These are phyloP conservation scores for Hibiscus tridactylites DNA, from an alignment of 345 rosid genomes.

Conservation along the genomic window DNA sequence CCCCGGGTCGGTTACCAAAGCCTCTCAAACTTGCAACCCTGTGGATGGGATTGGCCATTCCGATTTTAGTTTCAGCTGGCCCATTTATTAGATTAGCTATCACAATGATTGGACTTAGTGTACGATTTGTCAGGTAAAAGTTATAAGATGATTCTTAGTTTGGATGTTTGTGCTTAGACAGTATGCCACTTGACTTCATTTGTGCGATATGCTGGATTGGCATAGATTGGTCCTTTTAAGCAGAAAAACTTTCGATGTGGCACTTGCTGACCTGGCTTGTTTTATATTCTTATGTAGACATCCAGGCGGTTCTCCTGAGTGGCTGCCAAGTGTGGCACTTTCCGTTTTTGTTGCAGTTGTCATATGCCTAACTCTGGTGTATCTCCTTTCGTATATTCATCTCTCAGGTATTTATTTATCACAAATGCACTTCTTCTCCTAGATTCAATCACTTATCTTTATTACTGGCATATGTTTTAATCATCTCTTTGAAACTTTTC, in stretches of 20 bases:
- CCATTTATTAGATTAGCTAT: constrained; percentile 45
- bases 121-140: constrained; percentile 74
- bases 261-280: background rate
- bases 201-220: too few species aligned
- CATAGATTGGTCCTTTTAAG: background rate
- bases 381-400: constrained; percentile 81
- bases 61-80: constrained; percentile 70
- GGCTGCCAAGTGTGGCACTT: constrained; percentile 58
- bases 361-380: constrained; percentile 62
- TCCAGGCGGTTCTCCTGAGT: constrained; percentile 81
- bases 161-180: background rate
- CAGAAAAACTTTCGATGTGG: background rate
- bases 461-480: background rate
- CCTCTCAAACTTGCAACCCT: constrained; percentile 94
- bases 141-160: background rate
- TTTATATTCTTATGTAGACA: constrained; percentile 42
- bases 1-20: constrained; percentile 73
- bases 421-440: constrained; percentile 11
- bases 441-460: background rate
- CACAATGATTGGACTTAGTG: constrained; percentile 45
- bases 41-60: constrained; percentile 56
- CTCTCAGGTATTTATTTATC: constrained; percentile 53
- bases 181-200: too few species aligned
- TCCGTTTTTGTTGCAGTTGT: constrained; percentile 53
- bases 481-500: background rate